Evolutionary conservation across 176 grass and related monocot species (phyloP).

Genomic region (Thalia dealbata): DNA sequence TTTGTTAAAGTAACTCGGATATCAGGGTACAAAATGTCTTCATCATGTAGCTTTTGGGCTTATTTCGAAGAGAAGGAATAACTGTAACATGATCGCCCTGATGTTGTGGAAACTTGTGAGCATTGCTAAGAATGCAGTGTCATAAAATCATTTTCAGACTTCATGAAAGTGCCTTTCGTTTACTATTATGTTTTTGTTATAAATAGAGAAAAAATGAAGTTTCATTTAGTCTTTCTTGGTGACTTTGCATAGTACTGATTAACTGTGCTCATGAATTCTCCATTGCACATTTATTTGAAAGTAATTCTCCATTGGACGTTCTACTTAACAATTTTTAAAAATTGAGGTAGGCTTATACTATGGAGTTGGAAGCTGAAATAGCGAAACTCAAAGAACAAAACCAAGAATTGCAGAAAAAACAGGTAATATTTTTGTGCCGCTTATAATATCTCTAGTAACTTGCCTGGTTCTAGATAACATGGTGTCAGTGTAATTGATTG

Average conservation of each 20-base stretch:
- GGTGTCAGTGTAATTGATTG: neutral
- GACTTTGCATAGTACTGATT: neutral
- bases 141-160: neutral
- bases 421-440: neutral
- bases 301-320: neutral
- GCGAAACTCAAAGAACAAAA: constrained; percentile 14
- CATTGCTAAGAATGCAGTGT: neutral
- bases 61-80: too few species aligned
- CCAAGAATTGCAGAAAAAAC: constrained; percentile 14
- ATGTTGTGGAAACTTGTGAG: neutral
- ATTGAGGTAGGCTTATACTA: constrained; percentile 10
- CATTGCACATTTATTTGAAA: neutral
- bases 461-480: neutral
- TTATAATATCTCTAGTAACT: neutral
- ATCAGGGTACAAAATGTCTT: too few species aligned
- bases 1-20: too few species aligned
- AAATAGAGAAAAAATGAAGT: neutral
- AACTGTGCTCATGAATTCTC: neutral
- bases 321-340: neutral
- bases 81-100: too few species aligned
- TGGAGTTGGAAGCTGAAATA: constrained; percentile 18
- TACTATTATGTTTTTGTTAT: neutral
- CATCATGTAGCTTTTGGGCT: too few species aligned
- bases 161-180: neutral
- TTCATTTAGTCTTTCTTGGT: neutral